phyloP scores from a whole-genome alignment of 2,329 filamentous ascomycete species.

The Fusarium ramigenum region DNA sequence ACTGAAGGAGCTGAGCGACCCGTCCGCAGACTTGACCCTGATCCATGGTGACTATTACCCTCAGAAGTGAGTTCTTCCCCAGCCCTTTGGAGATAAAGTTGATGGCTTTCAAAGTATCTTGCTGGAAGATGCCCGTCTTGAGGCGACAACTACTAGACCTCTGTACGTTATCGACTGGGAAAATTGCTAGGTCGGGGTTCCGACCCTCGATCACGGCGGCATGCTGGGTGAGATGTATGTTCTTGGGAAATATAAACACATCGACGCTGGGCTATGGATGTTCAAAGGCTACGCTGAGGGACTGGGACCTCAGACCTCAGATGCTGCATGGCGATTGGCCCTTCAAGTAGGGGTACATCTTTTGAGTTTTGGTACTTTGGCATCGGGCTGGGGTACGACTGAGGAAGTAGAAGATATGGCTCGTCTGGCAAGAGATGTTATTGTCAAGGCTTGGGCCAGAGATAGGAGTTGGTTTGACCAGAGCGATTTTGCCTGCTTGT shows the following conservation, averaged over 20 bases:
- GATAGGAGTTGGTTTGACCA: not conserved
- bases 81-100: accelerated
- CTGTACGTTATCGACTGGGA: slow-evolving; percentile 7
- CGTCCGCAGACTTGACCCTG: not conserved
- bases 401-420: not conserved
- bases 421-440: not conserved
- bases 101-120: not conserved
- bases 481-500: slow-evolving; percentile 2
- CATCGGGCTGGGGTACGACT: not conserved
- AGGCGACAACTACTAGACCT: not conserved
- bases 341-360: slow-evolving; percentile 12
- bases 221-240: slow-evolving; percentile 13
- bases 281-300: not conserved
- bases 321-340: not conserved
- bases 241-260: not conserved
- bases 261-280: not conserved
- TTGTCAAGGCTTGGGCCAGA: not conserved
- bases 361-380: not conserved
- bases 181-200: not conserved
- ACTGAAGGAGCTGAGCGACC: not conserved
- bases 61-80: not conserved
- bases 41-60: slow-evolving; percentile 2
- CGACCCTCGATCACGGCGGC: not conserved
- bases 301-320: not conserved
- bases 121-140: not conserved